These are phyloP conservation scores for Basidiobolus meristosporus DNA, from an alignment of 371 early-diverging fungal genomes.

Conservation along the genomic window DNA sequence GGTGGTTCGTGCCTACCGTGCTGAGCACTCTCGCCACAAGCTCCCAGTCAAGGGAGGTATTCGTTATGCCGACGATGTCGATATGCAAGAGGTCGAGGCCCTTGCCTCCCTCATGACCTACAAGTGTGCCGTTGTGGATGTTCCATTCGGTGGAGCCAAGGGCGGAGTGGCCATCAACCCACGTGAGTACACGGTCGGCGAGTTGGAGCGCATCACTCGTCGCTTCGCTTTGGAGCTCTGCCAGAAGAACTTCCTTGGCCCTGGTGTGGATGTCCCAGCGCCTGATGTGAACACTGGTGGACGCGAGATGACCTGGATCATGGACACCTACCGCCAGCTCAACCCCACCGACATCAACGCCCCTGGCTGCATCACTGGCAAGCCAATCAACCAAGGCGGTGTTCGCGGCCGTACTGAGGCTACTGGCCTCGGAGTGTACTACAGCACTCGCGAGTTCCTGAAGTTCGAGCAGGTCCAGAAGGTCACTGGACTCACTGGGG, in stretches of 20 bases:
- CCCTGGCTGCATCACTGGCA: conserved; percentile 76
- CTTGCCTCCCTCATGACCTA: conserved; percentile 70
- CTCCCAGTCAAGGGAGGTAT: conserved; percentile 47
- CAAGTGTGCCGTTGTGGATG: conserved; percentile 85
- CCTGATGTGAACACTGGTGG: conserved; percentile 78
- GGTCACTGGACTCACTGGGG: conserved; percentile 44
- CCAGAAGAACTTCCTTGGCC: conserved; percentile 67
- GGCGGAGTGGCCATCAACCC: conserved; percentile 4
- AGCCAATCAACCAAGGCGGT: conserved; percentile 72
- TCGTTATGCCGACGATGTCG: conserved; percentile 4
- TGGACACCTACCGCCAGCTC: conserved; percentile 81
- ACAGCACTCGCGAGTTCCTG: conserved; percentile 70
- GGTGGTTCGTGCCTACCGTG: conserved; percentile 68
- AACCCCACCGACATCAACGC: conserved; percentile 66
- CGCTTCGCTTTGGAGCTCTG: conserved; percentile 78
- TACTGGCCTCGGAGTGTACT: conserved; percentile 77
- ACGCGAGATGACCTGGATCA: conserved; percentile 85
- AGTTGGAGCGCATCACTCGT: conserved; percentile 76
- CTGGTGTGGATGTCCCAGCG: conserved; percentile 37
- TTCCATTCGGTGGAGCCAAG: conserved; percentile 22
- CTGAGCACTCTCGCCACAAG: conserved; percentile 76
- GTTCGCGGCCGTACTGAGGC: conserved; percentile 82
- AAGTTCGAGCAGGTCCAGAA: conserved; percentile 59
- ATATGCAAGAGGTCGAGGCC: conserved; percentile 65
- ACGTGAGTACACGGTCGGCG: conserved; percentile 23